Conservation (phyloP, 2,329 filamentous ascomycete genomes). For the Penicillium polonicum region DNA sequence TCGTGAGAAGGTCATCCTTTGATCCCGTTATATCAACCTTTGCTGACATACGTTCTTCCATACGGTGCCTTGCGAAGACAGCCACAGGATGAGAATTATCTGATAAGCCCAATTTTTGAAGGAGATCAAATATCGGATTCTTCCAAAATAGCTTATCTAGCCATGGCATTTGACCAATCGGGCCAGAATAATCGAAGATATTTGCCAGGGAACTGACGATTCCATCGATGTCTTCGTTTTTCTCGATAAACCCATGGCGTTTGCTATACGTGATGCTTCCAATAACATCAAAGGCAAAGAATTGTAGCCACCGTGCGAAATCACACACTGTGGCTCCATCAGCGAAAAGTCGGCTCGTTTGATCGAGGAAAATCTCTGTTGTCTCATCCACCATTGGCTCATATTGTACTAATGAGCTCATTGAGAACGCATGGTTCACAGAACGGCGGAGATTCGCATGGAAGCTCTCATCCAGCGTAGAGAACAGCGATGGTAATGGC, state of each 20-base stretch:
- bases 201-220: conserved; percentile 62
- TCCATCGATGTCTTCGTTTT: conserved; percentile 71
- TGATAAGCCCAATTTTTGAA: not conserved
- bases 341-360: conserved; percentile 58
- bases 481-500: conserved; percentile 18
- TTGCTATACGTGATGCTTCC: conserved; percentile 76
- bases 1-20: not conserved
- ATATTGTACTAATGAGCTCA: conserved; percentile 74
- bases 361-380: conserved; percentile 66
- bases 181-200: not conserved
- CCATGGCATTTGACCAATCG: conserved; percentile 69
- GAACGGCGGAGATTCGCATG: conserved; percentile 72
- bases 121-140: conserved; percentile 51
- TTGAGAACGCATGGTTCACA: conserved; percentile 74
- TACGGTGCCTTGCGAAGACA: not conserved
- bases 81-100: not conserved
- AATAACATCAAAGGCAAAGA: conserved; percentile 82
- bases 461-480: conserved; percentile 59
- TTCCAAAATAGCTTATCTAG: conserved; percentile 70
- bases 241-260: conserved; percentile 72
- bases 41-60: not conserved
- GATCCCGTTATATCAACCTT: not conserved
- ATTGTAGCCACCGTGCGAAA: conserved; percentile 64
- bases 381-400: conserved; percentile 78
- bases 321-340: conserved; percentile 18